These are phyloP conservation scores for Lasiodiplodia theobromae DNA, from an alignment of 2,329 filamentous ascomycete species.

Conservation along the genomic window DNA sequence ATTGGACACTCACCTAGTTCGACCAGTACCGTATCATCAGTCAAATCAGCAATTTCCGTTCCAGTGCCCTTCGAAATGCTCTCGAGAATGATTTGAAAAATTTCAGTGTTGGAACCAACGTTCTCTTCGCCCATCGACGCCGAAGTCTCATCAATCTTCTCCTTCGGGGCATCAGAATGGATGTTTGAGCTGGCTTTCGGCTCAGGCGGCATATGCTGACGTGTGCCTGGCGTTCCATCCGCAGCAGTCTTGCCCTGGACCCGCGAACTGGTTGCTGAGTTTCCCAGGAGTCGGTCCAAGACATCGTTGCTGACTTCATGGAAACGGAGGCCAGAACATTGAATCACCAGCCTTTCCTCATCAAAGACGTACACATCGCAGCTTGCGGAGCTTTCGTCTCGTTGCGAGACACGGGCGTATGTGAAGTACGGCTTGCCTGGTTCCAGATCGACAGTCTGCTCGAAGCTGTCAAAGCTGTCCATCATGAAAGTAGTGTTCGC, in stretches of 20 bases:
- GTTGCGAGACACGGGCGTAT: slow-evolving; percentile 68
- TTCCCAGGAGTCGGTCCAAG: slow-evolving; percentile 68
- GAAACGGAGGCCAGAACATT: slow-evolving; percentile 70
- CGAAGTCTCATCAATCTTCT: too few relatives aligned
- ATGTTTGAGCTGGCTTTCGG: too few relatives aligned
- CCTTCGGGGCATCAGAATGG: too few relatives aligned
- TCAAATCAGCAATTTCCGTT: too few relatives aligned
- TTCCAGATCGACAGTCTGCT: slow-evolving; percentile 60
- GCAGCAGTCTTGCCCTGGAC: slow-evolving; percentile 56
- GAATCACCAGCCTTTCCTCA: slow-evolving; percentile 63
- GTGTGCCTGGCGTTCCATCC: too few relatives aligned
- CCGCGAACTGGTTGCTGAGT: slow-evolving; percentile 44
- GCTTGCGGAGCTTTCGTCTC: slow-evolving; percentile 61
- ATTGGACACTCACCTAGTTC: slow-evolving; percentile 67
- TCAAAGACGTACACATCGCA: slow-evolving; percentile 68
- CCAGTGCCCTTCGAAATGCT: too few relatives aligned
- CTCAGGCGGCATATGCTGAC: fast-evolving
- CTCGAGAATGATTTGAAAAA: too few relatives aligned
- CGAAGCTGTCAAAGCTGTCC: slow-evolving; percentile 67
- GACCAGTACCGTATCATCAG: slow-evolving; percentile 63
- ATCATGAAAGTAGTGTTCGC: slow-evolving; percentile 67
- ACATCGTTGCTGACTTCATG: slow-evolving; percentile 70
- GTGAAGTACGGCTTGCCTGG: slow-evolving; percentile 63
- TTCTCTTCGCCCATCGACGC: too few relatives aligned
- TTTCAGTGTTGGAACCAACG: too few relatives aligned